Evolutionary conservation across 176 grass and related monocot genomes (phyloP).

Genomic region (Cenchrus americanus): DNA sequence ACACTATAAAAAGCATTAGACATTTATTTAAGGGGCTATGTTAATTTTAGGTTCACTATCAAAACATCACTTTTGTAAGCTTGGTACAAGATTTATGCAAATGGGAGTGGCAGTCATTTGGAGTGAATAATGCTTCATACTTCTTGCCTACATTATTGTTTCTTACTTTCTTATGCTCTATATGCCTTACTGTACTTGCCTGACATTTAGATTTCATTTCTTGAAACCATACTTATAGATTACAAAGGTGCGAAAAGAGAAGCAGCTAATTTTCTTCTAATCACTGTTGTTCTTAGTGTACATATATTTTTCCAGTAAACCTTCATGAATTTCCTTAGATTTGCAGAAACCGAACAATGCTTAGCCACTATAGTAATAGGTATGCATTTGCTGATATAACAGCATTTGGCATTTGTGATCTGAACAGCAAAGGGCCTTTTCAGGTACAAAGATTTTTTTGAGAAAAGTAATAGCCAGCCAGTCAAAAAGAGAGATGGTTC

Average conservation of each 20-base stretch:
- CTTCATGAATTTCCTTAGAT: constrained; percentile 3
- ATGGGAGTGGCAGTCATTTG: neutral
- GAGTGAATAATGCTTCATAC: neutral
- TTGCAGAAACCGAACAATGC: neutral
- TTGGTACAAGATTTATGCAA: neutral
- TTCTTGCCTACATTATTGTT: neutral
- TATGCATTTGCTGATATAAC: constrained; percentile 25
- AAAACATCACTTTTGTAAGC: neutral
- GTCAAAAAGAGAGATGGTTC: constrained; percentile 56
- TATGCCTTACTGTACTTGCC: neutral
- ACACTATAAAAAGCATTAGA: neutral
- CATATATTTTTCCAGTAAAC: constrained; percentile 7
- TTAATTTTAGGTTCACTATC: constrained; percentile 21
- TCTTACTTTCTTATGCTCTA: constrained; percentile 1
- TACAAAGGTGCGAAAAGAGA: neutral
- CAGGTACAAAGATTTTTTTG: constrained; percentile 91
- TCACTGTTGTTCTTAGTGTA: neutral
- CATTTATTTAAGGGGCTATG: neutral
- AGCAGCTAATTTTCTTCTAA: neutral
- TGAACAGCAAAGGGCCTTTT: constrained; percentile 35
- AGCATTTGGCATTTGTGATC: constrained; percentile 8
- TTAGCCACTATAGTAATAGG: constrained; percentile 11
- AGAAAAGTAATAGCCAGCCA: constrained; percentile 44
- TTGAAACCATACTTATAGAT: constrained; percentile 20
- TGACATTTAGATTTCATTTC: neutral